Conservation (phyloP, 441 rosid species). For the Lepidium campestre region DNA sequence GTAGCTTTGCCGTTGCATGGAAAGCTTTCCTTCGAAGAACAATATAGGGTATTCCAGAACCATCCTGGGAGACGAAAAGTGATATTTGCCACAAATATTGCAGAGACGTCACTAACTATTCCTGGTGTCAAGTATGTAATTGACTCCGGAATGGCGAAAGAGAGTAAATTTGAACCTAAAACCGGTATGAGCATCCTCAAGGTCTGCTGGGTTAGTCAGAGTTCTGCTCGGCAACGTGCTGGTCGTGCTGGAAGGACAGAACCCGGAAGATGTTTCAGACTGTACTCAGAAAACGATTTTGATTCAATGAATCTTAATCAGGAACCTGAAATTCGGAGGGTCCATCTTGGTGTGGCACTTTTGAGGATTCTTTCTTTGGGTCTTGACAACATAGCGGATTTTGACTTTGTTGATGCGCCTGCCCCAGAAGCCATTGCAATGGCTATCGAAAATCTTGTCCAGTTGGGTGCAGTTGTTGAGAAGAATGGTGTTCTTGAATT, state of each 20-base stretch:
- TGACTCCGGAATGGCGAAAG: constrained; percentile 81
- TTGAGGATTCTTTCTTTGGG: constrained; percentile 80
- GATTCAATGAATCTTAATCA: constrained; percentile 54
- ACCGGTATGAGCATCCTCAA: constrained; percentile 79
- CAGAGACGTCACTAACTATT: constrained; percentile 89
- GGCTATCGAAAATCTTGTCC: constrained; percentile 72
- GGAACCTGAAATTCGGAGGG: constrained; percentile 86
- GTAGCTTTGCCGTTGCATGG: constrained; percentile 79
- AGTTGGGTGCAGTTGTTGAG: constrained; percentile 61
- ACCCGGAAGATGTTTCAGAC: constrained; percentile 80
- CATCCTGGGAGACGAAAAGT: constrained; percentile 70
- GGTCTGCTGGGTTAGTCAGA: constrained; percentile 66
- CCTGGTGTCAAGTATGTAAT: constrained; percentile 86
- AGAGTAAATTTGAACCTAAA: constrained; percentile 63
- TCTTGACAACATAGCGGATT: constrained; percentile 41
- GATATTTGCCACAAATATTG: constrained; percentile 81
- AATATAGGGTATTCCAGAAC: constrained; percentile 52
- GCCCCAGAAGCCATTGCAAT: constrained; percentile 55
- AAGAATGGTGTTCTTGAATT: constrained; percentile 43
- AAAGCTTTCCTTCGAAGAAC: constrained; percentile 70
- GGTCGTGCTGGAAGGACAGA: constrained; percentile 98
- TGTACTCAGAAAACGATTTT: constrained; percentile 50
- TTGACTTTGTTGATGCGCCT: constrained; percentile 90
- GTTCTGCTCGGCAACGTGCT: constrained; percentile 89
- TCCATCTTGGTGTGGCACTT: constrained; percentile 87